Percentiles rank a stretch among this genome's conserved stretches.
These are phyloP conservation scores for Myxozyma neotropica DNA, from an alignment of 805 yeast genomes.

Conservation along the genomic window DNA sequence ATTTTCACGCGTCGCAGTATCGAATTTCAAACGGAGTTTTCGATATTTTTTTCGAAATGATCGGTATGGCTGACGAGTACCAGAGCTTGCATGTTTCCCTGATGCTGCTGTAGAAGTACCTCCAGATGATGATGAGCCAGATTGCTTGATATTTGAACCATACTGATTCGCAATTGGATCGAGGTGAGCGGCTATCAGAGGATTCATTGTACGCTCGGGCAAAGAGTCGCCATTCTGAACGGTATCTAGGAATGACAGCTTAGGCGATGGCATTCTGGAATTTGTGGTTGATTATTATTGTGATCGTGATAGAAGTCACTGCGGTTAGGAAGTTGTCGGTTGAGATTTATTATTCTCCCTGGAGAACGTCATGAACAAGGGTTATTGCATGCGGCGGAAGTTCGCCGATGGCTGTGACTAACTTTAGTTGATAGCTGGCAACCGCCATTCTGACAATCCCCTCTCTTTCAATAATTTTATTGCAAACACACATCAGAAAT, in stretches of 20 bases:
- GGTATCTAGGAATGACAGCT: not conserved
- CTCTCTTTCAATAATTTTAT: no score
- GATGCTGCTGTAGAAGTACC: not conserved
- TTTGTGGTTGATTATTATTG: not conserved
- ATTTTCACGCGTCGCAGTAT: constrained; percentile 22
- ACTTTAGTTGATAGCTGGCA: no score
- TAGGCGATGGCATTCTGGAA: not conserved
- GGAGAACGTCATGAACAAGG: no score
- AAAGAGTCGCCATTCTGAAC: not conserved
- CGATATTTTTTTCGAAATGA: constrained; percentile 34
- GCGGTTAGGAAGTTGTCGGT: no score
- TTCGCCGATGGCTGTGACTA: no score
- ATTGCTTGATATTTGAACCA: constrained; percentile 1
- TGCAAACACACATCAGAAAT: not conserved
- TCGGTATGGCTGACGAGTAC: constrained; percentile 27
- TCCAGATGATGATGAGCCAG: not conserved
- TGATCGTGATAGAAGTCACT: not conserved
- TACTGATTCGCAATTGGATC: constrained; percentile 15
- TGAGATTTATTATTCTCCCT: no score
- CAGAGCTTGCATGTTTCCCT: not conserved
- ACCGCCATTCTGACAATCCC: no score
- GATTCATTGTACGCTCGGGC: constrained; percentile 2
- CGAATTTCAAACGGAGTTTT: constrained; percentile 27
- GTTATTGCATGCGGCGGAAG: no score
- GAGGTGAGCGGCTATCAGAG: constrained; percentile 17